Base-by-base conservation (phyloP, 1,284 basidiomycete genomes). In the Schizopora paradoxa region DNA sequence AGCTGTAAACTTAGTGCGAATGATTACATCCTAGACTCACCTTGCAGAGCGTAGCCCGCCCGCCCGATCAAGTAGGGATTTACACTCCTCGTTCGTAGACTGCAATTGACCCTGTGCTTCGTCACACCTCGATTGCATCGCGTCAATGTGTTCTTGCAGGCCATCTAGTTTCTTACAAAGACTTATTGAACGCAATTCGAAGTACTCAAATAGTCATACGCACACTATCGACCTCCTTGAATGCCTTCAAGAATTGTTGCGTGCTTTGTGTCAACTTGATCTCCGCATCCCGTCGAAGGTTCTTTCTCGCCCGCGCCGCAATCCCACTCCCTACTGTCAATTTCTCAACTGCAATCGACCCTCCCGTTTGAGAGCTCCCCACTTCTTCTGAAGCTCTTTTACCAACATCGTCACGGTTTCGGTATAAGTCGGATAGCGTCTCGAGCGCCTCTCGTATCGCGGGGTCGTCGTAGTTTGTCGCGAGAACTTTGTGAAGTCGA, bases 201-300 rank as follows among this genome's bases (percentile, higher is more conserved):
- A 48, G 33, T 40, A 45, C 26, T 45, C 39, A 47, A 34, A 18
- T 21, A 40, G 42, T 13, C 38, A 45, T 49, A 70, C 85, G 54
- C 58, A 92, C 91, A 68, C 87, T 74, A 67, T 96, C 88, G 18
- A 96, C 90, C 55, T 91, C 82, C 8, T 79, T 79, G 48, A 97
- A 86, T 0, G 89, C 89, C 29, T 77, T 72, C 43, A 97, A 64
- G 62, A 97, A 94, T 52, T 79, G 76, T 37, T 77, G 74, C 53
- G 89, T 91, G 2, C 90, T 88, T 43, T 84, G 77, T 0, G 86
- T 80, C 31, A 96, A 71, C 57, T 81, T 83, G 43, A 69, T 71
- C 61, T 96, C 92, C 59, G 94, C 81, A 61, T 97, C 92, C 45
- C 81, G 72, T 47, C 88, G 78, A 42, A 97, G 70, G 57, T 83